Conservation (phyloP, 2,329 filamentous ascomycete species). For the Trichoderma harzianum region DNA sequence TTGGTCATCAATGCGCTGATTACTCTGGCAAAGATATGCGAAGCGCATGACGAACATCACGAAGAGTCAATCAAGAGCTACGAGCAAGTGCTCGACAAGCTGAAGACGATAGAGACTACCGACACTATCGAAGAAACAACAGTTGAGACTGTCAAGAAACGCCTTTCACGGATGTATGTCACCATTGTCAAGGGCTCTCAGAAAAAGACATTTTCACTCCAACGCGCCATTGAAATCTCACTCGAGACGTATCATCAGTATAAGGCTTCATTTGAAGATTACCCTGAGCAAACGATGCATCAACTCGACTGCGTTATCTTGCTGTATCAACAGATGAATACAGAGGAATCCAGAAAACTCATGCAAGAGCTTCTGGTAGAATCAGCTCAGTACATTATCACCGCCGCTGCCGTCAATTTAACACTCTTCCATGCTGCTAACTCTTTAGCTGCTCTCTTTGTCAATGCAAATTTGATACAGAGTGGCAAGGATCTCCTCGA, state of each 20-base stretch:
- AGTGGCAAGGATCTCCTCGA: neutral
- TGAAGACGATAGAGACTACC: neutral
- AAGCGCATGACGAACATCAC: slow-evolving; percentile 39
- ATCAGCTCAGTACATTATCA: neutral
- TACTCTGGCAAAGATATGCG: slow-evolving; percentile 44
- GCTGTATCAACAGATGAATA: neutral
- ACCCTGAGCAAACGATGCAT: neutral
- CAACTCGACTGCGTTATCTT: neutral
- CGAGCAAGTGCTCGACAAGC: slow-evolving; percentile 32
- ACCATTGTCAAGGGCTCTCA: slow-evolving; percentile 39
- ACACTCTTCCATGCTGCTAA: neutral
- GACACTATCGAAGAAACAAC: slow-evolving; percentile 28
- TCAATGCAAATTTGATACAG: neutral
- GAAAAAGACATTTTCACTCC: slow-evolving; percentile 20
- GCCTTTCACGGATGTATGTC: slow-evolving; percentile 46
- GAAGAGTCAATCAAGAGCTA: slow-evolving; percentile 46
- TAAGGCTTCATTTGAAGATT: neutral
- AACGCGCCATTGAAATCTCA: neutral
- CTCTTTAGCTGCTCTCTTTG: neutral
- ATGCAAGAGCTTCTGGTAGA: neutral
- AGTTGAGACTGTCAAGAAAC: slow-evolving; percentile 46
- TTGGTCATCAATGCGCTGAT: slow-evolving; percentile 33
- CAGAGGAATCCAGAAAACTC: neutral
- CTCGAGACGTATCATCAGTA: neutral
- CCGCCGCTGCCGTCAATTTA: neutral